Evolutionary conservation across 176 grass and related monocot genomes (phyloP).

Genomic region (Miscanthus lutarioriparius): DNA sequence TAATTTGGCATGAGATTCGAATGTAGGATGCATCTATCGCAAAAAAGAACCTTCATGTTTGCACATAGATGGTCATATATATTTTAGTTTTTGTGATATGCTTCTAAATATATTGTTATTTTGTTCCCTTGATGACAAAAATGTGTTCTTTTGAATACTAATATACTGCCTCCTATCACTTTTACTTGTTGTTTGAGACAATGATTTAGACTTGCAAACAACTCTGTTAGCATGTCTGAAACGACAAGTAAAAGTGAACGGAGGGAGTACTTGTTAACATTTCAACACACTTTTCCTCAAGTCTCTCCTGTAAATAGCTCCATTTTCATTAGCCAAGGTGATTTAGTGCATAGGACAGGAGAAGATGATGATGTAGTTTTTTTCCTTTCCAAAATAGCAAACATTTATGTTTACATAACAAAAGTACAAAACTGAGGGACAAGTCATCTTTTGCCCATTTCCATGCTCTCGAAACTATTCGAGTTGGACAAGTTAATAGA

Average conservation of each 20-base stretch:
- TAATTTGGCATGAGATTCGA: background rate
- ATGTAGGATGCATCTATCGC: background rate
- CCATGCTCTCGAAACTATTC: background rate
- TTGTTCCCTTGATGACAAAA: background rate
- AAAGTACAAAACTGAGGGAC: background rate
- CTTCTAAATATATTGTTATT: constrained; percentile 6
- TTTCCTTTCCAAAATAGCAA: background rate
- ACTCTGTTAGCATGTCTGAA: background rate
- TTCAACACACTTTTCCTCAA: background rate
- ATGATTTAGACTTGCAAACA: background rate
- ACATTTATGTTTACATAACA: background rate
- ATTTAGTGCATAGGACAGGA: background rate
- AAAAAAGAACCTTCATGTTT: background rate
- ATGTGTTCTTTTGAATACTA: background rate
- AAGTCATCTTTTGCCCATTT: background rate
- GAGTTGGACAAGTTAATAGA: background rate
- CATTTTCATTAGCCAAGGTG: background rate
- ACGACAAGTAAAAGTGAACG: too few relatives aligned
- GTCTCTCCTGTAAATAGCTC: background rate
- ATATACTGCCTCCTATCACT: background rate
- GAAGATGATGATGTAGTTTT: background rate
- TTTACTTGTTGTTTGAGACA: background rate
- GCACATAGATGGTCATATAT: background rate
- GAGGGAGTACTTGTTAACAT: background rate
- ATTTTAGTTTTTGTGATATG: background rate